phyloP scores from a whole-genome alignment of 1,284 basidiomycete species.

The Sphaerobolus stellatus region DNA sequence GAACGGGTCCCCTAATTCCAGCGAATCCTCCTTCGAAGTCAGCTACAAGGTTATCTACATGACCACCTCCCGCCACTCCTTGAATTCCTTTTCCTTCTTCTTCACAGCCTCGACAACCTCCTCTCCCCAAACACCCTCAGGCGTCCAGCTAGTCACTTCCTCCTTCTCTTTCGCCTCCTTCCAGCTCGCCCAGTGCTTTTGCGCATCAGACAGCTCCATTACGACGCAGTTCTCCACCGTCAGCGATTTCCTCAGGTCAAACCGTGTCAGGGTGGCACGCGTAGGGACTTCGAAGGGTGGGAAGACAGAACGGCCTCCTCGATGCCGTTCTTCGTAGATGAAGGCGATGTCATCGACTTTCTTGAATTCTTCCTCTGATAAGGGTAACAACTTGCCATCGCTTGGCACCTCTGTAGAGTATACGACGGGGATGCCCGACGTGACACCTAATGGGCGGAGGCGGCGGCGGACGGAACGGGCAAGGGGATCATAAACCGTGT shows the following conservation, averaged over 20 bases:
- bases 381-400: conserved; percentile 84
- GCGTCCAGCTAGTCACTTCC: too few relatives aligned
- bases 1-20: too few relatives aligned
- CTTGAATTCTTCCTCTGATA: conserved; percentile 90
- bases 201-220: conserved; percentile 73
- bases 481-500: conserved; percentile 92
- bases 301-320: conserved; percentile 69
- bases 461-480: conserved; percentile 86
- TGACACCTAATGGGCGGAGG: conserved; percentile 69
- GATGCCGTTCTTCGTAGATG: conserved; percentile 84
- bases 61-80: conserved; percentile 20
- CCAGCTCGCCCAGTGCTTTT: conserved; percentile 66
- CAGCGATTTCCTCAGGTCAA: conserved; percentile 68
- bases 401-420: conserved; percentile 92
- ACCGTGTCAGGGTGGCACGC: conserved; percentile 72
- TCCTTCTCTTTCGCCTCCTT: conserved; percentile 47
- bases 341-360: conserved; percentile 85
- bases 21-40: too few relatives aligned
- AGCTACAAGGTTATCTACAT: too few relatives aligned
- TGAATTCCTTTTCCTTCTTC: conserved; percentile 48
- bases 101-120: conserved; percentile 57
- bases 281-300: conserved; percentile 74
- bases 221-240: conserved; percentile 78
- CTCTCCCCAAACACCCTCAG: conserved; percentile 64
- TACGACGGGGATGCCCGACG: conserved; percentile 85